Base-by-base conservation (phyloP, 2,329 filamentous ascomycete genomes). In the Pleomassaria siparia region DNA sequence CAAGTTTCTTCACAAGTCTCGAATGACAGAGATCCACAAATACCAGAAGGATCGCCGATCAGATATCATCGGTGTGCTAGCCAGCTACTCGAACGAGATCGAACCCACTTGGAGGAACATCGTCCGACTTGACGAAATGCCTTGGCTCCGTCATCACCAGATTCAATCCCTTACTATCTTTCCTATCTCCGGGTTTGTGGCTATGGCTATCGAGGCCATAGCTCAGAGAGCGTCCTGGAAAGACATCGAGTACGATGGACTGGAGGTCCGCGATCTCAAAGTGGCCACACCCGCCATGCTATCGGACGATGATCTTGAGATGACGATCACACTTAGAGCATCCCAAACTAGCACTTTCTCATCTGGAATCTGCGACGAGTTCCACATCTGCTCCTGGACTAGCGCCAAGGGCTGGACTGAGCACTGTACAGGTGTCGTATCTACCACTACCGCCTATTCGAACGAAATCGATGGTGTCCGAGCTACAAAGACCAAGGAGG, bases 361-460 rank as follows among this genome's bases (percentile, higher is more conserved):
- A 3, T 32, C 16, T 42, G 36, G 45, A 9, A 40, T 50, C 21
- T 40, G 40, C 13, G 46, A 49, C 15, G 32, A 51, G 9, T 84
- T 85, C 64, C 66, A 73, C 1, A 78, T 85, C 21, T 79, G 74
- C 37, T 82, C 81, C 0, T 82, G 75, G 74, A 74, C 74, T 0
- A 71, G 73, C 12, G 72, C 65, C 11, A 72, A 77, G 32, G 76
- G 78, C 10, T 85, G 82, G 82, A 76, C 76, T 0, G 79, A 84
- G 56, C 78, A 85, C 56, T 84, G 81, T 59, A 56, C 50, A 15
- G 63, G 63, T 13, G 26, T 36, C 8, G 70, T 83, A 9, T 65
- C 72, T 5, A 71, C 77, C 3, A 64, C 66, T 37, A 52, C 62
- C 8, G 54, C 56, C 7, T 67, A 74, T 11, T 50, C 60, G 1